phyloP scores from a whole-genome alignment of 352 stramenopile species.

The Globisporangium radiosum region DNA sequence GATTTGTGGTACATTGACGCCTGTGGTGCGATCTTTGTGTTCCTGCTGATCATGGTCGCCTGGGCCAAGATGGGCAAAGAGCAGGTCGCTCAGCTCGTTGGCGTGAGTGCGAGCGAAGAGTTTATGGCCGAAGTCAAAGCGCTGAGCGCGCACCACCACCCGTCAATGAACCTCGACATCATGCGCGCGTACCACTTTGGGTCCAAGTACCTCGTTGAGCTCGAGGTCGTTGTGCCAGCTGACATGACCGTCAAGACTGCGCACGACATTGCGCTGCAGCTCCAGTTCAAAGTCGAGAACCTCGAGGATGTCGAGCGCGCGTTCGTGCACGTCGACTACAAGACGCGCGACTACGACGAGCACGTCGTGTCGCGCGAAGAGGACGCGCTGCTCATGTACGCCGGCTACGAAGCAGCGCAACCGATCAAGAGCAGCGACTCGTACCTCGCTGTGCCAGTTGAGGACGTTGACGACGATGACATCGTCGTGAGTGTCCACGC shows the following conservation, averaged over 20 bases:
- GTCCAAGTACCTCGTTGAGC: conserved; percentile 91
- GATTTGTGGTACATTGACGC: conserved; percentile 88
- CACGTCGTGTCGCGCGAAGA: conserved; percentile 50
- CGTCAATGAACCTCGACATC: conserved; percentile 83
- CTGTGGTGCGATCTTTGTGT: conserved; percentile 90
- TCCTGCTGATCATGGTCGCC: conserved; percentile 89
- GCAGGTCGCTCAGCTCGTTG: conserved; percentile 84
- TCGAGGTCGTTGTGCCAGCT: conserved; percentile 89
- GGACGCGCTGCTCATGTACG: conserved; percentile 44
- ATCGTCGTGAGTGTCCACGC: conserved; percentile 4
- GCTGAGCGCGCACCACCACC: conserved; percentile 69
- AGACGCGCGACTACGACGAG: conserved; percentile 71
- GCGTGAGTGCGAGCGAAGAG: conserved; percentile 57
- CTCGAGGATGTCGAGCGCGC: conserved; percentile 89
- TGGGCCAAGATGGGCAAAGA: conserved; percentile 91
- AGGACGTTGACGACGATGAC: conserved; percentile 1
- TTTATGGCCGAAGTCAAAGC: conserved; percentile 88
- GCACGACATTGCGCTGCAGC: conserved; percentile 92
- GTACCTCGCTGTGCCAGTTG: conserved; percentile 13
- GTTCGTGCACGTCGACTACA: conserved; percentile 95
- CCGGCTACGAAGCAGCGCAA: conserved; percentile 16
- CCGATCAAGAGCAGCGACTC: conserved; percentile 12
- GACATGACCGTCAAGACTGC: conserved; percentile 88
- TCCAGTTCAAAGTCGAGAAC: conserved; percentile 93
- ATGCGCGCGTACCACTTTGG: conserved; percentile 92